Evolutionary conservation across 805 yeast genomes (phyloP), one percentile per base, ranked within the genome.

Genomic region (Ogataea chonburiensis): DNA sequence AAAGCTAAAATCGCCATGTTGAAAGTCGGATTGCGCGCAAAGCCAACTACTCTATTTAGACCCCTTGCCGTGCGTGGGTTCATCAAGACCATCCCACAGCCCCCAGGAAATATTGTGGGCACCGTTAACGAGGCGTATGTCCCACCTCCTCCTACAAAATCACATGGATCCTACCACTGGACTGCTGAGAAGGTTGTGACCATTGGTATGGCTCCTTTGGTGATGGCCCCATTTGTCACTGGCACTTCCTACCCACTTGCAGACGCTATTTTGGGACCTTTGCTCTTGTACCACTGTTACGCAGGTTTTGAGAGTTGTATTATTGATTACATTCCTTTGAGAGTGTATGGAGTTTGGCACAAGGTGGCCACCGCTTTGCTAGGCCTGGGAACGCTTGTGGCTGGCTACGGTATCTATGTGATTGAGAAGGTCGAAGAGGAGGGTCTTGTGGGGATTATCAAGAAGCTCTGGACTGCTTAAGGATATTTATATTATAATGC

Each of bases 281-380:
- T 77, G 10, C 54, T 82, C 31, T 61, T 84, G 46, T 69, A 73
- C 53, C 93, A 85, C 58, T 70, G 79, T 38, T 76, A 74, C 58
- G 76, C 77, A 31, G 94, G 93, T 3, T 78, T 83, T 68, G 79
- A 77, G 53, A 70, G 86, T 27, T 82, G 93, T 68, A 84, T 85
- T 50, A 73, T 74, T 38, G 93, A 85, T 61, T 82, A 83, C 63
- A 79, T 85, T 37, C 93, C 91, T 34, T 66, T 66, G 55, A 75
- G 91, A 66, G 85, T 79, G 22, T 85, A 73, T 52, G 88, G 89
- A 11, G 46, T 68, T 21, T 71, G 74, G 71, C 86, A 82, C 62
- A 69, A 66, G 40, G 60, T 58, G 41, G 84, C 86, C 38, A 74
- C 75, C 73, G 70, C 71, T 48, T 53, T 79, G 31, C 67, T 85